A percentile compares a stretch with the other conserved stretches of the same genome.
phyloP scores from a whole-genome alignment of 1,284 basidiomycete genomes.

The Moesziomyces sp. region DNA sequence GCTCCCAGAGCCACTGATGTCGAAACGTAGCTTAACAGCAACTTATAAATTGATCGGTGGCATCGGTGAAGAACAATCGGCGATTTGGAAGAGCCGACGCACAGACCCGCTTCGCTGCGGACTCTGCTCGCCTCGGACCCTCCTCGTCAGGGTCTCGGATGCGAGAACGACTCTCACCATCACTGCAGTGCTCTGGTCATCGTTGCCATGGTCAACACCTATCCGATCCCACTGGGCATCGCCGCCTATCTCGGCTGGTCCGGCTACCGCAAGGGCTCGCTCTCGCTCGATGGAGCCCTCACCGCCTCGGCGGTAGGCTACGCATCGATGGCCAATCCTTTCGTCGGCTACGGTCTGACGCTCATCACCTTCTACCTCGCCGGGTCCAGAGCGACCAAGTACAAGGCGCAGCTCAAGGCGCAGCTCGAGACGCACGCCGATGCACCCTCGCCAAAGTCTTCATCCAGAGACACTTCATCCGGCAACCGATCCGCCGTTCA shows the following conservation, averaged over 20 bases:
- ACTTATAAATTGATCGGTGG: too few species aligned
- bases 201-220: background rate
- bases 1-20: too few species aligned
- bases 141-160: background rate
- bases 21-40: too few species aligned
- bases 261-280: constrained; percentile 55
- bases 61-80: too few species aligned
- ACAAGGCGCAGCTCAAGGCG: constrained; percentile 74
- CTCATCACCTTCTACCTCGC: constrained; percentile 72
- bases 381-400: constrained; percentile 85
- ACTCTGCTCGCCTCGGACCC: background rate
- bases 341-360: constrained; percentile 49
- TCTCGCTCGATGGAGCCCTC: constrained; percentile 51
- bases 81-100: background rate
- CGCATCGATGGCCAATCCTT: constrained; percentile 56
- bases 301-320: constrained; percentile 56
- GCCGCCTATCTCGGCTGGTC: constrained; percentile 35
- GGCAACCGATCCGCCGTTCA: constrained; percentile 54
- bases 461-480: constrained; percentile 19
- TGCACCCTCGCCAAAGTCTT: background rate
- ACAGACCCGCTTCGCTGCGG: background rate
- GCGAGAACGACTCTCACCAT: background rate
- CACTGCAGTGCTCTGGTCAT: background rate
- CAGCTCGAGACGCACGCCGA: constrained; percentile 73
- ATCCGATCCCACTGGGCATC: constrained; percentile 29